Evolutionary conservation across 345 rosid species (phyloP).

Genomic region (Hibiscus syriacus): DNA sequence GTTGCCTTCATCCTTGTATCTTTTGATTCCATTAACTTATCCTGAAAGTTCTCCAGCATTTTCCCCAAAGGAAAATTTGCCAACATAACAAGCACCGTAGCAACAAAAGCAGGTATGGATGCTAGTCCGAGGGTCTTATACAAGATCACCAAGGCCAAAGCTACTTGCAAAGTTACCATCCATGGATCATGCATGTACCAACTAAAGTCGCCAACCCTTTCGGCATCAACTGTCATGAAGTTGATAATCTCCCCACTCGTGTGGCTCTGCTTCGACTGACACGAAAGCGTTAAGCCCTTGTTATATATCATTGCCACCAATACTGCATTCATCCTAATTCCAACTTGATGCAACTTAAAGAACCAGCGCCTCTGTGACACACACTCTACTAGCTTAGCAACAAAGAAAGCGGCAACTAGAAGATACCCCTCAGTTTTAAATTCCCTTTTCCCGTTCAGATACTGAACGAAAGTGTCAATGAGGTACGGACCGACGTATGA

Average conservation of each 20-base stretch:
- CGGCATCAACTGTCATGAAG: constrained; percentile 53
- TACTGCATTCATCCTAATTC: constrained; percentile 42
- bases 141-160: constrained; percentile 42
- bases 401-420: constrained; percentile 32
- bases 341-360: constrained; percentile 31
- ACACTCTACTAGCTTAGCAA: constrained; percentile 53
- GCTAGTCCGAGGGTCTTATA: constrained; percentile 48
- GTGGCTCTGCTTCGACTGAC: constrained; percentile 34
- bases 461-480: constrained; percentile 45
- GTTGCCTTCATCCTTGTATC: constrained; percentile 56
- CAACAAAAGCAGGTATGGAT: constrained; percentile 38
- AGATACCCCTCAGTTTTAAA: constrained; percentile 38
- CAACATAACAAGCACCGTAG: constrained; percentile 38
- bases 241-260: constrained; percentile 66
- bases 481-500: constrained; percentile 35
- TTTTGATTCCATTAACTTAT: constrained; percentile 47
- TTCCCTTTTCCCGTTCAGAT: constrained; percentile 25
- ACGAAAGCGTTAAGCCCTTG: constrained; percentile 48
- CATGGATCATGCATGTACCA: constrained; percentile 54
- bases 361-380: constrained; percentile 42
- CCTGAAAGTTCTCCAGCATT: constrained; percentile 43
- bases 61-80: constrained; percentile 45
- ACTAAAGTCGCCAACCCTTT: constrained; percentile 37
- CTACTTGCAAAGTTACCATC: constrained; percentile 20
- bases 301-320: constrained; percentile 41